Base-by-base conservation (phyloP, 2,329 filamentous ascomycete genomes). In the Pseudogymnoascus sp. region DNA sequence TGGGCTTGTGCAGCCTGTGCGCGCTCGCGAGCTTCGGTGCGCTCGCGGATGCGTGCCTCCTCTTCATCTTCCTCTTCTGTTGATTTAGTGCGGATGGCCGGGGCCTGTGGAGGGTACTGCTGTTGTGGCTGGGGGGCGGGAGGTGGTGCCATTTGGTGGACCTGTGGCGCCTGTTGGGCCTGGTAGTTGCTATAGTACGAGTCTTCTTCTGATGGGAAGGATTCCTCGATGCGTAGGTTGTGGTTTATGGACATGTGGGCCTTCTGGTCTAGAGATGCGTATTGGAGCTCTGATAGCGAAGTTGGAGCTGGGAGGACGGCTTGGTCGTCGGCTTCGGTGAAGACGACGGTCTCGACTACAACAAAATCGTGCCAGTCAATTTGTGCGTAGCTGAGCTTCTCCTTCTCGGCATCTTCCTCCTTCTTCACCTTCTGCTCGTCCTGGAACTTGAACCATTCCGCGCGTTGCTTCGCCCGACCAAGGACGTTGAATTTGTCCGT, bases 311-410 rank as follows among this genome's bases (percentile, higher is more conserved):
- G 92, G 9, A 99, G 85, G 66, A 94, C 88, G 38, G 87, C 85
- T 66, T 90, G 84, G 68, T 97, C 92, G 73, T 99, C 94, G 39
- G 85, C 84, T 68, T 96, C 92, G 63, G 86, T 92, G 75, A 99
- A 99, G 14, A 91, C 81, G 61, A 99, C 92, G 0, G 92, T 97
- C 75, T 97, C 94, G 49, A 97, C 92, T 19, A 99, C 89, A 35
- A 93, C 88, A 70, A 99, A 99, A 73, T 97, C 93, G 72, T 96
- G 91, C 94, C 94, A 99, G 75, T 99, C 94, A 66, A 99, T 94
- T 69, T 94, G 89, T 1, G 89, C 89, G 74, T 94, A 86, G 61
- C 85, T 80, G 22, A 82, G 77, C 70, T 87, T 87, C 74, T 96
- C 90, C 70, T 91, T 86, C 72, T 95, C 90, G 41, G 88, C 89